These are phyloP conservation scores for Apiospora hydei DNA, from an alignment of 2,329 filamentous ascomycete species.

Conservation along the genomic window DNA sequence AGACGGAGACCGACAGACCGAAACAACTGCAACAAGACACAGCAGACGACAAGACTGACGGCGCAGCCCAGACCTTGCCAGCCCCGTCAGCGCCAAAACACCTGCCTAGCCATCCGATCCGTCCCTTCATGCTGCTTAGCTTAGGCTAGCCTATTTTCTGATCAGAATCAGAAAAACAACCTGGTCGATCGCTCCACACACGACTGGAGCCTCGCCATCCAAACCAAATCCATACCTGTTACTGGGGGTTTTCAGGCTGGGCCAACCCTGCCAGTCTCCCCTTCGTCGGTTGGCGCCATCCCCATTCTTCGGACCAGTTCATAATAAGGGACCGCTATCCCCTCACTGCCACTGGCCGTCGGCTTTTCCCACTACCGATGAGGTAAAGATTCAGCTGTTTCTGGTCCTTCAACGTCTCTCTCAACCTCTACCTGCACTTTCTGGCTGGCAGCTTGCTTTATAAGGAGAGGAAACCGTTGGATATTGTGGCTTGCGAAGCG, in stretches of 20 bases:
- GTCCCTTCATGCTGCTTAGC: conserved; percentile 7
- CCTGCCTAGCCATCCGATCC: conserved; percentile 16
- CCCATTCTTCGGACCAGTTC: conserved; percentile 34
- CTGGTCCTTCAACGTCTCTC: conserved; percentile 6
- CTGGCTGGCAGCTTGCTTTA: conserved; percentile 9
- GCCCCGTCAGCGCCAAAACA: neutral
- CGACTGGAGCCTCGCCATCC: conserved; percentile 21
- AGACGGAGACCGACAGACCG: neutral
- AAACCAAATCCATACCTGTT: conserved; percentile 19
- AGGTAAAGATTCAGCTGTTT: conserved; percentile 33
- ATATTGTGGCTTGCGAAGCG: conserved; percentile 20
- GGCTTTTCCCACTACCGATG: conserved; percentile 34
- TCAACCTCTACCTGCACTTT: neutral
- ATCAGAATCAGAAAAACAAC: conserved; percentile 16
- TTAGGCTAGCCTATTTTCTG: conserved; percentile 19
- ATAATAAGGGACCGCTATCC: conserved; percentile 38
- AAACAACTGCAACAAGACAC: neutral
- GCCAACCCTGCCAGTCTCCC: conserved; percentile 26
- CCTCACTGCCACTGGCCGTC: conserved; percentile 38
- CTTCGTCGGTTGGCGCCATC: conserved; percentile 28
- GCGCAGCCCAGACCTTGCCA: neutral
- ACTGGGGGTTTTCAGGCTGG: conserved; percentile 23
- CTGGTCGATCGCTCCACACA: conserved; percentile 15
- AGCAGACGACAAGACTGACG: neutral
- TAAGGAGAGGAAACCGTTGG: conserved; percentile 9